Conservation (phyloP, 176 grass and related monocot genomes). For the Aegilops bicornis region DNA sequence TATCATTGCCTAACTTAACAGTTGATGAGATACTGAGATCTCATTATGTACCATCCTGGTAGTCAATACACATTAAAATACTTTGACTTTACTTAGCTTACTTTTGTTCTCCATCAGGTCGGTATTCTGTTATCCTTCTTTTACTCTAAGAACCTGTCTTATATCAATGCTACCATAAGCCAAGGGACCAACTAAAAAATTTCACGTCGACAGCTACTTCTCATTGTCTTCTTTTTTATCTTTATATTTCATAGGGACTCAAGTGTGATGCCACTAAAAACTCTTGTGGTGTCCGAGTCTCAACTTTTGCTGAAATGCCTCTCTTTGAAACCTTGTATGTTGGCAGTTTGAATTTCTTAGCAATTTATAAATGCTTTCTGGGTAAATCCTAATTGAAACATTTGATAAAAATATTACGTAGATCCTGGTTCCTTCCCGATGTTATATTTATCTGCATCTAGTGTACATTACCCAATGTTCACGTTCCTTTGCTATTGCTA, state of each 20-base stretch:
- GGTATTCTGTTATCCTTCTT: neutral
- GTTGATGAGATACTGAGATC: neutral
- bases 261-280: neutral
- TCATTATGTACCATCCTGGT: neutral
- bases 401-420: neutral
- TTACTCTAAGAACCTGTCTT: neutral
- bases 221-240: neutral
- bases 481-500: neutral
- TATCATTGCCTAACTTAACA: neutral
- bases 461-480: neutral
- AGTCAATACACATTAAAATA: neutral
- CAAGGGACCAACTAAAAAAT: neutral
- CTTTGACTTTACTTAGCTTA: neutral
- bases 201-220: neutral
- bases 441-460: neutral
- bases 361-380: neutral
- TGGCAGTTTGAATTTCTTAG: neutral
- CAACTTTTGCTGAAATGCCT: neutral
- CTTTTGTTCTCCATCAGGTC: neutral
- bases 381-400: neutral
- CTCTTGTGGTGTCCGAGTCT: neutral
- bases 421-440: neutral
- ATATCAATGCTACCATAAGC: too few relatives aligned
- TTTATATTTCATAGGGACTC: neutral
- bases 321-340: neutral